These are phyloP conservation scores for Xerocomellus intermedius DNA, from an alignment of 768 basidiomycete species.

Conservation along the genomic window DNA sequence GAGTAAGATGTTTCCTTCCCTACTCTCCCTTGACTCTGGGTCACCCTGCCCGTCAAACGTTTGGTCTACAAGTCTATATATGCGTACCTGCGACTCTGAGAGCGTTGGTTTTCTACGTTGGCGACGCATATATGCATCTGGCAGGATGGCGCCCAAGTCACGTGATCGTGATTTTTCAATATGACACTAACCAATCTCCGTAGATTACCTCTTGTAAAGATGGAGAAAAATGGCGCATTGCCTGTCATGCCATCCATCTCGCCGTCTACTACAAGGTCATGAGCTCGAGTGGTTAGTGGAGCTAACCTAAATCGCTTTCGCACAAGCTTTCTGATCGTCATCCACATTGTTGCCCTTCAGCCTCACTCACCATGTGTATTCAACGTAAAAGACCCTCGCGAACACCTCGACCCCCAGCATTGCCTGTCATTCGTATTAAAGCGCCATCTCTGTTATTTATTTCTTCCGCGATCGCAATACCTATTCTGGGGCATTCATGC, in stretches of 20 bases:
- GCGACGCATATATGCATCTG: too few species aligned
- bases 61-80: not conserved
- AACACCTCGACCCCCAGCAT: not conserved
- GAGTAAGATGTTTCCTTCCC: constrained; percentile 35
- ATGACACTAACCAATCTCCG: constrained; percentile 5
- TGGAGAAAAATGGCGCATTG: constrained; percentile 8
- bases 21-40: not conserved
- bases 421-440: not conserved
- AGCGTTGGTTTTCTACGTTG: too few species aligned
- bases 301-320: not conserved
- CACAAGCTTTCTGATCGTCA: not conserved
- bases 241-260: constrained; percentile 12
- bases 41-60: not conserved
- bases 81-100: too few species aligned
- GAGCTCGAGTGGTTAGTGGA: constrained; percentile 1
- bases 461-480: not conserved
- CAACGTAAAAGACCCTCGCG: not conserved
- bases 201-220: constrained; percentile 18
- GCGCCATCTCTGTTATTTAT: not conserved
- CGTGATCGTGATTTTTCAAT: not conserved
- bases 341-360: too few species aligned
- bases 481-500: not conserved
- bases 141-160: not conserved
- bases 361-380: not conserved
- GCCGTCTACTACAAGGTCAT: constrained; percentile 17